Conservation (phyloP, 1,139 yeast species). For the Protomyces inouyei region DNA sequence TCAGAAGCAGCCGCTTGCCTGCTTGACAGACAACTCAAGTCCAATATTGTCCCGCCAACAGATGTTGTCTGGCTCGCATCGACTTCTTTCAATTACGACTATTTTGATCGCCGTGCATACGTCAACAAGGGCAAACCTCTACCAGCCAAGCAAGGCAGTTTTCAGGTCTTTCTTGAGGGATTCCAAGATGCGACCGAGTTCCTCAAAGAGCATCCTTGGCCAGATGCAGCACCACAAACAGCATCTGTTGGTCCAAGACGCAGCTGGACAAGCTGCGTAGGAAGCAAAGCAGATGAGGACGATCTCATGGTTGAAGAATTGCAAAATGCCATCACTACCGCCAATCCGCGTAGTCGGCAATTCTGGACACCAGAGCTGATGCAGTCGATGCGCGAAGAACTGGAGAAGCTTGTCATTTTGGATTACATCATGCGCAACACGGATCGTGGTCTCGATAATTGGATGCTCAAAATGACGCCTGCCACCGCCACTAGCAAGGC, state of each 20-base stretch:
- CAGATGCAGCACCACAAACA: slow-evolving; percentile 37
- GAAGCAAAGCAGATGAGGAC: slow-evolving; percentile 3
- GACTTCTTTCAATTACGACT: slow-evolving; percentile 51
- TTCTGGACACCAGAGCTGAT: slow-evolving; percentile 53
- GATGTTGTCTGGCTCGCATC: slow-evolving; percentile 55
- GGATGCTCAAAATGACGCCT: slow-evolving; percentile 61
- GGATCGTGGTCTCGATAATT: slow-evolving; percentile 68
- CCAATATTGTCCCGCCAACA: slow-evolving; percentile 62
- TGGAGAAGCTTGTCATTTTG: slow-evolving; percentile 64
- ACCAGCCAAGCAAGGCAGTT: slow-evolving; percentile 59
- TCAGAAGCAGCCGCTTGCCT: slow-evolving; percentile 70
- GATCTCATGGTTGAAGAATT: slow-evolving; percentile 2
- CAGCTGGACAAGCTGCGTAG: slow-evolving; percentile 16
- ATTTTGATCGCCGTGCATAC: slow-evolving; percentile 46
- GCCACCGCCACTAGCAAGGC: slow-evolving; percentile 2
- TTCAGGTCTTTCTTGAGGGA: slow-evolving; percentile 58
- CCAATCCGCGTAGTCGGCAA: slow-evolving; percentile 33
- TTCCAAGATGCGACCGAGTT: slow-evolving; percentile 61
- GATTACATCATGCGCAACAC: slow-evolving; percentile 73
- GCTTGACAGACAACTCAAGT: slow-evolving; percentile 55
- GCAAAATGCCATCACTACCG: slow-evolving; percentile 12
- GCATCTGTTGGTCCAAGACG: slow-evolving; percentile 7
- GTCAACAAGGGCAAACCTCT: slow-evolving; percentile 36
- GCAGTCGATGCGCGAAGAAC: slow-evolving; percentile 54
- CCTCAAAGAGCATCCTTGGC: slow-evolving; percentile 54